These are phyloP conservation scores for Pezicula rhizophila DNA, from an alignment of 2,329 filamentous ascomycete species.

Conservation along the genomic window DNA sequence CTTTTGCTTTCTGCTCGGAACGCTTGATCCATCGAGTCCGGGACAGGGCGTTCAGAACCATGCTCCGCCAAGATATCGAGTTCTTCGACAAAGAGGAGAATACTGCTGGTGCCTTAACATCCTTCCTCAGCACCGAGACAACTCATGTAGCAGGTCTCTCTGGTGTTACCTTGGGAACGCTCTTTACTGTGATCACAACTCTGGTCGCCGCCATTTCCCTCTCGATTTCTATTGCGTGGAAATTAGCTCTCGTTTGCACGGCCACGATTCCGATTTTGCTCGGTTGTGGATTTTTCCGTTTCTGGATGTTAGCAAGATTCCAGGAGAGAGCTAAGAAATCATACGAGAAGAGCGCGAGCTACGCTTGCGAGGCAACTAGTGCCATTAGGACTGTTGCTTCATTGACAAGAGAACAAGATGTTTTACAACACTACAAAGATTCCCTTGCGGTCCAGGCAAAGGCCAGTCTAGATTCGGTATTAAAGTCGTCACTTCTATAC, in stretches of 20 bases:
- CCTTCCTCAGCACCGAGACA: constrained; percentile 82
- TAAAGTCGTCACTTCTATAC: constrained; percentile 74
- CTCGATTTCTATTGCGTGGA: constrained; percentile 76
- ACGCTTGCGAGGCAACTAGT: constrained; percentile 88
- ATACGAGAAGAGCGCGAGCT: constrained; percentile 75
- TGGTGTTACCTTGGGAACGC: constrained; percentile 79
- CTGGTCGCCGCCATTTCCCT: constrained; percentile 67
- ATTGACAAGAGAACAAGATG: constrained; percentile 79
- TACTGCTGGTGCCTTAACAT: constrained; percentile 80
- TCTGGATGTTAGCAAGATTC: constrained; percentile 77
- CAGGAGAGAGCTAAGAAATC: constrained; percentile 72
- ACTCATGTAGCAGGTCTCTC: constrained; percentile 84
- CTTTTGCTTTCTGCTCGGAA: constrained; percentile 84
- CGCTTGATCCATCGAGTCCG: constrained; percentile 77
- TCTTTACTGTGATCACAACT: constrained; percentile 75
- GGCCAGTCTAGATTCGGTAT: constrained; percentile 63
- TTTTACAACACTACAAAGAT: constrained; percentile 63
- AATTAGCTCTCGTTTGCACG: constrained; percentile 77
- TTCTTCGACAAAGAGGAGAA: constrained; percentile 92
- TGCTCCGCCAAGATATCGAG: constrained; percentile 86
- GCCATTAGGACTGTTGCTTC: constrained; percentile 91
- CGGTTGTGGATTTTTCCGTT: constrained; percentile 78
- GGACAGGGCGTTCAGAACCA: constrained; percentile 74
- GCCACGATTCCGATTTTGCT: constrained; percentile 72
- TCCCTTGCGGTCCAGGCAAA: constrained; percentile 62